A percentile compares a stretch with the other conserved stretches of the same genome.
These are phyloP conservation scores for Dichomitus squalens DNA, from an alignment of 1,284 basidiomycete genomes.

Conservation along the genomic window DNA sequence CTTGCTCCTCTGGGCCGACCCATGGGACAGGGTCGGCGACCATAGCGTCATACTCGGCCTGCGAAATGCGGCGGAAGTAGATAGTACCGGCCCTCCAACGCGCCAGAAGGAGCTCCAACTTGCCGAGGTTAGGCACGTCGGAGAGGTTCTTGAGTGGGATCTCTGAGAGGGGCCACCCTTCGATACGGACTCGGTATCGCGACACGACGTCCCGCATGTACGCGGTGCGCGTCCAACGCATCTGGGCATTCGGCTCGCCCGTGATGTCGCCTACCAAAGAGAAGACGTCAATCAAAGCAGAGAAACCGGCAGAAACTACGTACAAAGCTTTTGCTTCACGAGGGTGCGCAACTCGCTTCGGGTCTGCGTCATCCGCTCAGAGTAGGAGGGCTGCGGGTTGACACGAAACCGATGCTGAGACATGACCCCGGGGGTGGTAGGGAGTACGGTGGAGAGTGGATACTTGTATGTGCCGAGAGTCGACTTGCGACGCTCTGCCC, in stretches of 20 bases:
- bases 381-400: slow-evolving; percentile 31
- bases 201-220: slow-evolving; percentile 35
- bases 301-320: slow-evolving; percentile 5
- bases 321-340: slow-evolving; percentile 32
- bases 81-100: slow-evolving; percentile 30
- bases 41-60: slow-evolving; percentile 28
- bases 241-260: slow-evolving; percentile 29
- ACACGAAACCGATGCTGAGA: slow-evolving; percentile 29
- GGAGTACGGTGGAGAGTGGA: not conserved
- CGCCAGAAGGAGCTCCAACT: slow-evolving; percentile 31
- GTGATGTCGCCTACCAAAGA: slow-evolving; percentile 29
- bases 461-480: not conserved
- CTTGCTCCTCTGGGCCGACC: slow-evolving; percentile 14
- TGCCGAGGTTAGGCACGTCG: slow-evolving; percentile 35
- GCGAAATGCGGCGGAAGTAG: slow-evolving; percentile 30
- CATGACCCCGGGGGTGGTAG: not conserved
- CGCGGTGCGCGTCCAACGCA: slow-evolving; percentile 30
- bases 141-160: slow-evolving; percentile 37
- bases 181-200: slow-evolving; percentile 34
- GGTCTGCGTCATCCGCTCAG: slow-evolving; percentile 35
- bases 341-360: slow-evolving; percentile 32
- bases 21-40: slow-evolving; percentile 25
- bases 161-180: slow-evolving; percentile 34
- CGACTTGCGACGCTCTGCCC: not conserved
- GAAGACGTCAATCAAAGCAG: slow-evolving; percentile 1